Evolutionary conservation across 129 eudicot species (phyloP).

Genomic region (Flaveria bidentis): DNA sequence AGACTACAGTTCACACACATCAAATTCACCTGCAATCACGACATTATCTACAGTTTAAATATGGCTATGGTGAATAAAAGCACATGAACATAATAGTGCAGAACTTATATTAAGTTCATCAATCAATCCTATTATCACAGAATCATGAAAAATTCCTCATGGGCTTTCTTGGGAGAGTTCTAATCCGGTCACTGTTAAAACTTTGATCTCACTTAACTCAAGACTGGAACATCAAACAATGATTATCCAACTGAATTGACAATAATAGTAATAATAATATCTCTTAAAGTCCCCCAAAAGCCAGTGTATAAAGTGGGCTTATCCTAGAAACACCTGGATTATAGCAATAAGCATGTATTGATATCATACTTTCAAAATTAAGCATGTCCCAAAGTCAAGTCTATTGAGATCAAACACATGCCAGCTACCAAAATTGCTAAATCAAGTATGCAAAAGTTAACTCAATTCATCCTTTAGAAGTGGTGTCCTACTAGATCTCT

Average conservation of each 20-base stretch:
- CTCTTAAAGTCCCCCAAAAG: neutral
- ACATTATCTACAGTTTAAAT: neutral
- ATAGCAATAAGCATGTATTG: too few relatives aligned
- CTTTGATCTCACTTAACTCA: slow-evolving; percentile 11
- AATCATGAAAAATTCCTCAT: neutral
- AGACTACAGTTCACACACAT: slow-evolving; percentile 22
- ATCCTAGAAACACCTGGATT: neutral
- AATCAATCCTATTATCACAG: neutral
- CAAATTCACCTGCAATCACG: slow-evolving; percentile 38
- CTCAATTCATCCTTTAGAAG: neutral
- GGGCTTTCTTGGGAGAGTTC: neutral
- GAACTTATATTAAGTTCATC: slow-evolving; percentile 9
- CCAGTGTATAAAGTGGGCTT: neutral
- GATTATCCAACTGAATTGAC: slow-evolving; percentile 5
- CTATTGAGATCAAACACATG: slow-evolving; percentile 19
- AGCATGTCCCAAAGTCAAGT: neutral
- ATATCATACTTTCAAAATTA: neutral
- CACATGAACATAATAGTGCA: neutral
- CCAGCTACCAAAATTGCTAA: neutral
- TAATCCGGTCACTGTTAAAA: slow-evolving; percentile 4
- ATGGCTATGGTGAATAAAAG: neutral
- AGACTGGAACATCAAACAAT: slow-evolving; percentile 1
- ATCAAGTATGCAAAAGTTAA: slow-evolving; percentile 12
- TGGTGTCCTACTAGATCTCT: slow-evolving; percentile 12
- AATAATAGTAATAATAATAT: neutral